These are phyloP conservation scores for Fonsecaea pugnacius DNA, from an alignment of 2,329 filamentous ascomycete genomes.

Conservation along the genomic window DNA sequence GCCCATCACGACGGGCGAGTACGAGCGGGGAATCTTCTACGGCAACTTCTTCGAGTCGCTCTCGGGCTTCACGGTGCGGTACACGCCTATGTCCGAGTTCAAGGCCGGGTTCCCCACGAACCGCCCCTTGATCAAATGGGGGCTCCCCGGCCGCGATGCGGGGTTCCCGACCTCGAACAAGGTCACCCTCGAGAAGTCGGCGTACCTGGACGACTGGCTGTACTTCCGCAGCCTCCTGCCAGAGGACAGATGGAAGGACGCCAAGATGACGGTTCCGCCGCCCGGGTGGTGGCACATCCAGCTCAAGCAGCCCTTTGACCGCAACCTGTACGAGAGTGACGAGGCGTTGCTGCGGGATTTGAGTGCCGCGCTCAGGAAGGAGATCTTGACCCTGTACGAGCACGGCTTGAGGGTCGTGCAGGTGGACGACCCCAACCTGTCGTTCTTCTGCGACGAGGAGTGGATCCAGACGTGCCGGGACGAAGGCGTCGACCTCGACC, in stretches of 20 bases:
- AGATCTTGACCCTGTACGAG: conserved; percentile 64
- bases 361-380: conserved; percentile 66
- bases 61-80: conserved; percentile 28
- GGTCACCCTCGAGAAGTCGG: conserved; percentile 21
- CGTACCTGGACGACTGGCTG: conserved; percentile 32
- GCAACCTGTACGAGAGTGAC: conserved; percentile 47
- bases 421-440: conserved; percentile 69
- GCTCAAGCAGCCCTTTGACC: conserved; percentile 60
- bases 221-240: conserved; percentile 26
- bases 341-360: conserved; percentile 67
- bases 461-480: conserved; percentile 72
- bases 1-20: conserved; percentile 38
- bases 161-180: conserved; percentile 25
- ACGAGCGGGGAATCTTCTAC: conserved; percentile 37
- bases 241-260: conserved; percentile 11
- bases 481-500: conserved; percentile 70
- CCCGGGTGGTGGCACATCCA: conserved; percentile 44
- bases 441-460: conserved; percentile 73
- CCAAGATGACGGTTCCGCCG: conserved; percentile 30
- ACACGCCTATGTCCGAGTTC: conserved; percentile 24
- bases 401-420: conserved; percentile 69
- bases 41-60: conserved; percentile 38
- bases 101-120: conserved; percentile 30
- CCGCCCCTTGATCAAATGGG: conserved; percentile 23
- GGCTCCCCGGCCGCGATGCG: conserved; percentile 16